Evolutionary conservation across 306 rosid species (phyloP), one percentile per base, ranked within the genome.

Genomic region (Heteromeles arbutifolia): DNA sequence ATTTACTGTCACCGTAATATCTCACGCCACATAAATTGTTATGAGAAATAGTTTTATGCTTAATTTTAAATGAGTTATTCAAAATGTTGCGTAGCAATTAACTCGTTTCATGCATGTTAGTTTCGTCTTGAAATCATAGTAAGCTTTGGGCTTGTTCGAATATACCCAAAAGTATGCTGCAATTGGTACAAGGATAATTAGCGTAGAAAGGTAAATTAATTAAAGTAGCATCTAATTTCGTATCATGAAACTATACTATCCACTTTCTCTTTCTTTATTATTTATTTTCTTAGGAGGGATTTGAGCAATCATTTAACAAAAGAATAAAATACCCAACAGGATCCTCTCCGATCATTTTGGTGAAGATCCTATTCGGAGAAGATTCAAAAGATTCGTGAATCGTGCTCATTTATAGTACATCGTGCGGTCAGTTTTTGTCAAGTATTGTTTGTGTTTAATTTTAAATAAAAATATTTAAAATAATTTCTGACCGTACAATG

Each of bases 401-500:
- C 0, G 0, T 34, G 0, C 6, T 34, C 0, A 8, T 34, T 34
- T 0, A 34, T 34, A 8, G 2, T 34, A 34, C 0, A 34, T 34
- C 8, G 2, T 34, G 0, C 2, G 0, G 0, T 34, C 0, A 34
- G 0, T 34, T 34, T 34, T 34, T 6, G 0, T 34, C 39, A 34
- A 34, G 0, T 34, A 34, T 0, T 6, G 8, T 34, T 6, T 34
- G 39, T 6, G 8, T 34, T 34, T 6, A 34, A 34, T 34, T 34
- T 1, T 6, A 6, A 34, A 34, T 34, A 34, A 34, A 34, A 34
- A 34, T 34, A 34, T 34, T 34, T 34, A 34, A 34, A 34, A 34
- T 34, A 0, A 6, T 34, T 34, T 6, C 2, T 34, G 2, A 34
- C 2, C 0, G 2, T 8, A 34, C 39, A 2, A 34, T 34, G 2